Base-by-base conservation (phyloP, 2,329 filamentous ascomycete genomes). In the Exophiala calicioides region DNA sequence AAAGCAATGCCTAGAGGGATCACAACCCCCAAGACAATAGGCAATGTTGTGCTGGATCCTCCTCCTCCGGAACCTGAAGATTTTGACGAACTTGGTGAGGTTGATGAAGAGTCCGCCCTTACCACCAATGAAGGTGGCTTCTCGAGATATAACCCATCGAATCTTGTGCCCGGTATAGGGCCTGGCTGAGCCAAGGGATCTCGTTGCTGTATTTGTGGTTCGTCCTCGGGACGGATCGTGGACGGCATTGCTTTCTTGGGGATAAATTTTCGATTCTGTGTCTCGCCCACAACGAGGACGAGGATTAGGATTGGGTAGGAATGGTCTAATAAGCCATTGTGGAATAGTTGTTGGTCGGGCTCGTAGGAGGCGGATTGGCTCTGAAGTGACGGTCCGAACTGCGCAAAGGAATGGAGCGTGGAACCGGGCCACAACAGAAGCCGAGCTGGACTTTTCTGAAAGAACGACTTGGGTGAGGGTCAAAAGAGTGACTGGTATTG, bases 1-100 rank as follows among this genome's bases (percentile, higher is more conserved):
- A 85, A 65, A 15, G 86, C 84, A 51, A 79, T 71, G 21, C 82
- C 72, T 35, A 95, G 63, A 1, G 93, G 90, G 43, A 97, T 81
- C 85, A 79, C 76, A 52, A 87, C 76, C 61, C 83, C 84, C 3
- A 90, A 69, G 30, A 79, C 76, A 54, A 93, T 85, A 5, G 84
- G 79, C 32, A 90, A 58, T 3, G 79, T 82, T 39, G 79, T 77
- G n/a, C 76, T 72, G 31, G 69, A 74, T 30, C 52, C 49, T n/a
- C n/a, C n/a, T n/a, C n/a, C n/a, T n/a, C n/a, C n/a, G n/a, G n/a
- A n/a, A n/a, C n/a, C n/a, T n/a, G n/a, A n/a, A n/a, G n/a, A n/a
- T n/a, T n/a, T 26, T 21, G 50, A 16, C 19, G 37, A 13, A 36
- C 31, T 44, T 9, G 37, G 24, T 4, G 43, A 42, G 38, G 42